These are phyloP conservation scores for Aplosporella prunicola DNA, from an alignment of 2,329 filamentous ascomycete species.

Conservation along the genomic window DNA sequence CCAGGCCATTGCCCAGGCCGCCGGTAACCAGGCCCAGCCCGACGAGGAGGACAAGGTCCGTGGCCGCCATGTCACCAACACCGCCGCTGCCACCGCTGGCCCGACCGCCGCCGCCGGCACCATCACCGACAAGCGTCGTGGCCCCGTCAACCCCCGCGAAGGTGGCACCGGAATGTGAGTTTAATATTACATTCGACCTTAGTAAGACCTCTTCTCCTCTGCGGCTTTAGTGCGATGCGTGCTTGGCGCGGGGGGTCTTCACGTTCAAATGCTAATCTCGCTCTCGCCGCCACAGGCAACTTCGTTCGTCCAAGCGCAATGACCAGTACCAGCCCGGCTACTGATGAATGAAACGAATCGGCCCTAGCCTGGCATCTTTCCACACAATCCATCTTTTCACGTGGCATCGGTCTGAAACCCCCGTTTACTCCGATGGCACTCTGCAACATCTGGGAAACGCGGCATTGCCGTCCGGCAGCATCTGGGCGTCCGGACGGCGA, in stretches of 20 bases:
- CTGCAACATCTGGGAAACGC: conserved; percentile 34
- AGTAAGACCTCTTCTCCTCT: conserved; percentile 83
- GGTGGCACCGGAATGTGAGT: conserved; percentile 98
- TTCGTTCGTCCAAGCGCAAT: conserved; percentile 43
- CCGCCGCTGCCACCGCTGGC: conserved; percentile 55
- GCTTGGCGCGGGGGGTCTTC: conserved; percentile 60
- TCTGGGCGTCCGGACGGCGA: conserved; percentile 24
- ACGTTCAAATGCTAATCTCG: conserved; percentile 38
- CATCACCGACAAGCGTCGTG: conserved; percentile 56
- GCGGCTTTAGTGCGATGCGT: conserved; percentile 68
- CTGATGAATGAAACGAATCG: conserved; percentile 27
- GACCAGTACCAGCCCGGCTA: conserved; percentile 41
- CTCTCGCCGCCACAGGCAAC: conserved; percentile 37
- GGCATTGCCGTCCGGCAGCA: conserved; percentile 33
- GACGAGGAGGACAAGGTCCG: conserved; percentile 71
- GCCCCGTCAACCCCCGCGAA: conserved; percentile 66
- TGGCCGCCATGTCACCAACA: conserved; percentile 45
- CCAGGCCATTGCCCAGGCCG: conserved; percentile 81
- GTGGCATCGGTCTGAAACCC: conserved; percentile 19
- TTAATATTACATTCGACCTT: conserved; percentile 59
- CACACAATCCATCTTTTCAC: conserved; percentile 27
- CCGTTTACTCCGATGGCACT: conserved; percentile 22
- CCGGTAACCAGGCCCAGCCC: conserved; percentile 53
- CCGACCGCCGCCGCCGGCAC: conserved; percentile 48
- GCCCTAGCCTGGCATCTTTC: conserved; percentile 26